Percentiles rank a stretch among this genome's conserved stretches.
These are phyloP conservation scores for Poteriospumella lacustris DNA, from an alignment of 108 stramenopile species.

Conservation along the genomic window DNA sequence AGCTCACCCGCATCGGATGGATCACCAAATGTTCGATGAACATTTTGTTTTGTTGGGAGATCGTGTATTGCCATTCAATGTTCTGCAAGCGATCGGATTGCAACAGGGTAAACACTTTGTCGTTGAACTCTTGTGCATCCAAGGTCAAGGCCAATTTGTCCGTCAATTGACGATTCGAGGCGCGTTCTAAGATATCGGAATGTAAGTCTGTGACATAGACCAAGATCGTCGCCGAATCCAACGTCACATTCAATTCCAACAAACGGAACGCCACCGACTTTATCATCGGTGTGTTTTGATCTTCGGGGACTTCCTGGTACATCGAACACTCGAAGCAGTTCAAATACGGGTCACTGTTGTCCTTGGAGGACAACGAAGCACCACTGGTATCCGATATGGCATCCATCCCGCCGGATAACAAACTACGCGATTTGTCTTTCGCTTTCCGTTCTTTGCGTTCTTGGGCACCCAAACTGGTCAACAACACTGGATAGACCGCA, in stretches of 20 bases:
- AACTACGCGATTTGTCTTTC: not conserved
- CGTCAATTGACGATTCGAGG: not conserved
- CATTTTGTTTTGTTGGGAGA: not conserved
- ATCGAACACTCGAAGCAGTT: not conserved
- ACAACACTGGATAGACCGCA: constrained; percentile 20
- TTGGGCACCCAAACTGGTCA: not conserved
- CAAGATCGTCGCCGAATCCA: not conserved
- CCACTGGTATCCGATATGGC: not conserved
- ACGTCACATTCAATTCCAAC: not conserved
- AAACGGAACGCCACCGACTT: not conserved
- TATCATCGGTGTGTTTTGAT: not conserved
- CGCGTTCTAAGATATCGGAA: not conserved
- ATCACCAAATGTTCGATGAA: constrained; percentile 12
- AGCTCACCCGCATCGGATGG: not conserved
- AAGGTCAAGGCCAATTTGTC: not conserved
- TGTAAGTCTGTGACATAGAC: not conserved
- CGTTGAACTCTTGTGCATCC: not conserved
- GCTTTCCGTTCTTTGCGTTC: not conserved
- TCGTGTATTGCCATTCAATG: not conserved
- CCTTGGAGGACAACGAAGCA: not conserved
- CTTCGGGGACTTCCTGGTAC: not conserved
- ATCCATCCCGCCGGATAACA: not conserved
- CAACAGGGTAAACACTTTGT: not conserved
- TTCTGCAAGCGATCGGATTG: not conserved
- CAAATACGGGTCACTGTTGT: not conserved